A percentile compares a stretch with the other conserved stretches of the same genome.
phyloP scores from a whole-genome alignment of 1,284 basidiomycete species.

The Thelephora terrestris region DNA sequence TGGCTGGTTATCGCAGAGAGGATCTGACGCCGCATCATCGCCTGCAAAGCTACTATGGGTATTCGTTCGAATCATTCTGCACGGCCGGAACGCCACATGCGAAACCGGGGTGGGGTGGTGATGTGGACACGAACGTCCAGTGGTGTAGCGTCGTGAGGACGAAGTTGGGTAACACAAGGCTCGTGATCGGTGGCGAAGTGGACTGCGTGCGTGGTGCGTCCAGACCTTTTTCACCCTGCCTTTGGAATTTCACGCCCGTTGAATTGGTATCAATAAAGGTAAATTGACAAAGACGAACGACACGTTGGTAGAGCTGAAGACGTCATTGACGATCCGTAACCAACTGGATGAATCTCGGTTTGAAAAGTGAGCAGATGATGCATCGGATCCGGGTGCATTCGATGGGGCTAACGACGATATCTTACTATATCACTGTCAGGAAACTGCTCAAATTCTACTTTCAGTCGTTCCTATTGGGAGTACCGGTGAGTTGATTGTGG shows the following conservation, averaged over 20 bases:
- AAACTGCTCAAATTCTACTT: conserved; percentile 95
- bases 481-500: conserved; percentile 52
- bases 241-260: not conserved
- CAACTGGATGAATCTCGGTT: conserved; percentile 66
- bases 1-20: conserved; percentile 35
- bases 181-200: conserved; percentile 91
- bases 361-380: conserved; percentile 52
- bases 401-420: not conserved
- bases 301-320: conserved; percentile 87
- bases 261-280: conserved; percentile 26
- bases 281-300: conserved; percentile 48
- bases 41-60: conserved; percentile 63
- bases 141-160: conserved; percentile 94
- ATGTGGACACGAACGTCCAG: conserved; percentile 90
- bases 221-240: conserved; percentile 1
- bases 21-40: conserved; percentile 49
- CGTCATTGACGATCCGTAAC: conserved; percentile 71
- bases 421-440: conserved; percentile 19
- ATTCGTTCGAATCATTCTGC: conserved; percentile 83
- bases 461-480: conserved; percentile 88
- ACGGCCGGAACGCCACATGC: conserved; percentile 37
- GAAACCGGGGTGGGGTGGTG: conserved; percentile 62
- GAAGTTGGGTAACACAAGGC: conserved; percentile 70
- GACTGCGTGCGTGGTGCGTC: conserved; percentile 78
- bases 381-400: not conserved